Evolutionary conservation across 208 protist species (phyloP).

Genomic region (Crithidia sp.): DNA sequence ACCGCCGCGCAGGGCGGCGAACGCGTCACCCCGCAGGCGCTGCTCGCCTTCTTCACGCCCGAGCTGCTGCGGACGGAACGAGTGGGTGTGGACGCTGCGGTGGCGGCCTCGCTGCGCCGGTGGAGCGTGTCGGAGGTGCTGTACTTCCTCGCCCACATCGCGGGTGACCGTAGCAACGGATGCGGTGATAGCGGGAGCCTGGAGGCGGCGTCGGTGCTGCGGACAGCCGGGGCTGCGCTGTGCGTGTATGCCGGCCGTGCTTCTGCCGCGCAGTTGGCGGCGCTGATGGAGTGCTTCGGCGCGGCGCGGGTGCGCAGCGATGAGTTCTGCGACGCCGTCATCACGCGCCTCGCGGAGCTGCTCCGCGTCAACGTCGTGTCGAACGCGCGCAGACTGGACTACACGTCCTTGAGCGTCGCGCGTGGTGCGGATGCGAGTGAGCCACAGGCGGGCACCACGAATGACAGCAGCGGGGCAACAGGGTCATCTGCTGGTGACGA

Average conservation of each 20-base stretch:
- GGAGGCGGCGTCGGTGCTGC: constrained; percentile 53
- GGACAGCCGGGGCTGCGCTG: constrained; percentile 50
- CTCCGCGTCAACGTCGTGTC: constrained; percentile 13
- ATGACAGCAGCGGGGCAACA: not conserved
- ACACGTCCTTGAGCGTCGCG: constrained; percentile 31
- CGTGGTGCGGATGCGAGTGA: constrained; percentile 28
- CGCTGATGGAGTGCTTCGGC: constrained; percentile 68
- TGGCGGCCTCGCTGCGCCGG: constrained; percentile 22
- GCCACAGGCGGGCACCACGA: not conserved
- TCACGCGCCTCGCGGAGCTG: constrained; percentile 44
- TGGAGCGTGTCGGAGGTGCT: constrained; percentile 43
- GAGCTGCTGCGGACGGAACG: constrained; percentile 35
- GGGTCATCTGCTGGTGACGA: too few species aligned
- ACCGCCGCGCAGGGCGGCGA: constrained; percentile 8
- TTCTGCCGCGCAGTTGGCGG: constrained; percentile 64
- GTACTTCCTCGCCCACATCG: constrained; percentile 28
- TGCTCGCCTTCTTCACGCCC: constrained; percentile 29
- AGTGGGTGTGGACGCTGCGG: constrained; percentile 18
- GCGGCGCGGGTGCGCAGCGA: constrained; percentile 71
- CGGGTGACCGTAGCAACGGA: not conserved
- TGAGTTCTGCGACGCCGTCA: constrained; percentile 65
- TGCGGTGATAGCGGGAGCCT: constrained; percentile 16
- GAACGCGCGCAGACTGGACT: constrained; percentile 1
- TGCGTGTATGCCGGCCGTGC: constrained; percentile 52
- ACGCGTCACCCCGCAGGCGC: constrained; percentile 22